phyloP scores from a whole-genome alignment of 306 rosid species.

The Citrullus colocynthis region DNA sequence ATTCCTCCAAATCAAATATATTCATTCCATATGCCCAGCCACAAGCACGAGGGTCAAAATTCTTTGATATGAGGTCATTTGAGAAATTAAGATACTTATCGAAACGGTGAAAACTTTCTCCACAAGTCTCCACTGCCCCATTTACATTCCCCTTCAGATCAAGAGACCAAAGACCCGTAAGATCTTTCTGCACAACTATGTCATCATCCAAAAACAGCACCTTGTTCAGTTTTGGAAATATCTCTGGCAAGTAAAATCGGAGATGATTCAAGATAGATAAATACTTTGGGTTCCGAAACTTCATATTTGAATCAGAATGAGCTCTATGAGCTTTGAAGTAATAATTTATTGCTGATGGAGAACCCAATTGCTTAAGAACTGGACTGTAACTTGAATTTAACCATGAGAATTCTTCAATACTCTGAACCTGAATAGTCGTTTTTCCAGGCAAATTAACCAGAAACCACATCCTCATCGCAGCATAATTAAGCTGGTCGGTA shows the following conservation, averaged over 20 bases:
- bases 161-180: conserved; percentile 10
- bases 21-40: conserved; percentile 18
- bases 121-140: conserved; percentile 18
- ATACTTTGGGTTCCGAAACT: conserved; percentile 11
- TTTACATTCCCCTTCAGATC: conserved; percentile 12
- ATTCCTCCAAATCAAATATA: conserved; percentile 13
- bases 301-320: conserved; percentile 3
- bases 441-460: background rate
- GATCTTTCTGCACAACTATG: conserved; percentile 13
- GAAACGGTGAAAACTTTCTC: conserved; percentile 11
- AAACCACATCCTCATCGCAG: conserved; percentile 15
- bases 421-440: conserved; percentile 13
- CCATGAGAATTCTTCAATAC: conserved; percentile 14
- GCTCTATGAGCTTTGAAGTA: conserved; percentile 10
- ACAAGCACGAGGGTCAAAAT: conserved; percentile 15
- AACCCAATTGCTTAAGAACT: conserved; percentile 5
- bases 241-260: conserved; percentile 17
- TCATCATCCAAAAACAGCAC: conserved; percentile 15
- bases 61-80: conserved; percentile 5
- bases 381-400: conserved; percentile 11
- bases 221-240: conserved; percentile 10
- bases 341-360: conserved; percentile 2
- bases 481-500: conserved; percentile 10
- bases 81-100: conserved; percentile 15
- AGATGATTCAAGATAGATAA: conserved; percentile 14